Evolutionary conservation across 352 stramenopile species (phyloP).

Genomic region (Pythium brassicae): DNA sequence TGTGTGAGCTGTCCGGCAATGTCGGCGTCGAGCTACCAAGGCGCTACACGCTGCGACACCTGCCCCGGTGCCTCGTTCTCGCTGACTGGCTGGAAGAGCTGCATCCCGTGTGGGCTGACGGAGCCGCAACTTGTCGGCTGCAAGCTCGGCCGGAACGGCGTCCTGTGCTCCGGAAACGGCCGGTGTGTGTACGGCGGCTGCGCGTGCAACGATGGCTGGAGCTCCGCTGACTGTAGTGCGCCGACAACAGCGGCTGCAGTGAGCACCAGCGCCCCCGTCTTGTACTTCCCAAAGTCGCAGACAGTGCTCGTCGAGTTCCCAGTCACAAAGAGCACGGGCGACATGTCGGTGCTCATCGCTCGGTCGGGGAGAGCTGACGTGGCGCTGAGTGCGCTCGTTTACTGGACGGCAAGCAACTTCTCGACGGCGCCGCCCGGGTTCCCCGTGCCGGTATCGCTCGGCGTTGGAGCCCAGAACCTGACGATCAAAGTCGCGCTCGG

Average conservation of each 20-base stretch:
- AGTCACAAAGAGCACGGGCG: conserved; percentile 5
- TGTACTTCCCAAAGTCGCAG: conserved; percentile 42
- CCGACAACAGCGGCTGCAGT: not conserved
- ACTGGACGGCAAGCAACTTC: conserved; percentile 31
- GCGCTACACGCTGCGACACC: conserved; percentile 24
- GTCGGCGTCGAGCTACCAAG: conserved; percentile 17
- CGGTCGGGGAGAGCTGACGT: conserved; percentile 22
- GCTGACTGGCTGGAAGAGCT: conserved; percentile 50
- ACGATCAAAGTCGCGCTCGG: conserved; percentile 21
- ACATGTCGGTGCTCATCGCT: conserved; percentile 26
- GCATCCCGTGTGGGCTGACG: conserved; percentile 38
- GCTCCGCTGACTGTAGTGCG: conserved; percentile 38
- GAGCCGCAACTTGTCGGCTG: conserved; percentile 26
- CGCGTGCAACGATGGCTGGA: conserved; percentile 35
- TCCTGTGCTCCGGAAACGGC: conserved; percentile 55
- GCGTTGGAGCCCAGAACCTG: conserved; percentile 16
- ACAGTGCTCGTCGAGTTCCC: conserved; percentile 15
- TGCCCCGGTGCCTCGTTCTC: conserved; percentile 37
- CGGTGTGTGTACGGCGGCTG: conserved; percentile 49
- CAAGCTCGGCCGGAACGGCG: conserved; percentile 42
- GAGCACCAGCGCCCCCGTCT: conserved; percentile 20
- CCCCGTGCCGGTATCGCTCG: conserved; percentile 18
- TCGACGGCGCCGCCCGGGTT: conserved; percentile 14
- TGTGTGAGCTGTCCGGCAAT: conserved; percentile 45
- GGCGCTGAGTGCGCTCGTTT: conserved; percentile 16